Evolutionary conservation across 176 grass and related monocot species (phyloP), one percentile per base, ranked within the genome.

Genomic region (Musa schizocarpa): DNA sequence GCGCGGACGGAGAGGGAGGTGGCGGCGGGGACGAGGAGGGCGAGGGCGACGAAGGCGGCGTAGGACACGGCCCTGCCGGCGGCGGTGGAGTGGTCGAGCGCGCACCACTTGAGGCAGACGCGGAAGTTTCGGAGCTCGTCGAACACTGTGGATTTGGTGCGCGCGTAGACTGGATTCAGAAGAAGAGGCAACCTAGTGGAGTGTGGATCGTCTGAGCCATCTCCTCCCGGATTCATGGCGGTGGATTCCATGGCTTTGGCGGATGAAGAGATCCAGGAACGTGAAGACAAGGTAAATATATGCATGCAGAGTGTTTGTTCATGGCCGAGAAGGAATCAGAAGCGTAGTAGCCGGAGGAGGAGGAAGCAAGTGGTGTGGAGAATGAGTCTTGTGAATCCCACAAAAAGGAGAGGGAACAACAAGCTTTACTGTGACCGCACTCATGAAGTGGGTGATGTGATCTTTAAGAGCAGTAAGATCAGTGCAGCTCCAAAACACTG

Each of bases 111-210:
- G 66, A 98, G 82, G 78, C 89, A 90, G 70, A 98, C 76, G 26
- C 94, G 82, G 87, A 98, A 93, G 82, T 78, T 87, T 75, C 65
- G 84, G 51, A 98, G 86, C 85, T 98, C 94, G 70, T 98, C 90
- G 71, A 89, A 63, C 79, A 98, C 68, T 24, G 82, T 85, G 56
- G 88, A 93, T 73, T 98, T 98, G 88, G 83, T 82, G 78, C 84
- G 86, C 53, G 90, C 86, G 78, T 93, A 93, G n/a, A 50, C 67
- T 54, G 90, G 90, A 69, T 86, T 85, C 74, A 98, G 86, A 13
- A 98, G 86, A 54, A 98, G 86, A 51, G 84, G 88, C 3, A 82
- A 55, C 21, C 74, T 19, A 2, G 63, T 23, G 43, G 65, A 74
- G 23, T 59, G 48, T 2, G 11, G n/a, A 24, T 73, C 71, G 1